Conservation (phyloP, 2,329 filamentous ascomycete genomes). For the Trichoderma atroviride region DNA sequence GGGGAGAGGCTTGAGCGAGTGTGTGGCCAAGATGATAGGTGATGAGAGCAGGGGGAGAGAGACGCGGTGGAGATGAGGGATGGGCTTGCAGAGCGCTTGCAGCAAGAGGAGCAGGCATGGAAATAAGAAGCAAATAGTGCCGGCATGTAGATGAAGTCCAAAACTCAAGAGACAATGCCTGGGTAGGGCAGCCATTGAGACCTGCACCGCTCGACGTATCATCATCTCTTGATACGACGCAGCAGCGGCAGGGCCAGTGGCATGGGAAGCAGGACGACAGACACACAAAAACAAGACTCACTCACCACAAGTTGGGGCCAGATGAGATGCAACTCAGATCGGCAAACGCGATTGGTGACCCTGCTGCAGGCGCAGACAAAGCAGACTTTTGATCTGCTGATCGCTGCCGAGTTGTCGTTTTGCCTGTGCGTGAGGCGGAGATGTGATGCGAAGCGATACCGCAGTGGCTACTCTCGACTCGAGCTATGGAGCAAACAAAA, state of each 20-base stretch:
- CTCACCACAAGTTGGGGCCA: neutral
- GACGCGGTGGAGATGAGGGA: constrained; percentile 2
- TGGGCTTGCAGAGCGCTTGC: constrained; percentile 15
- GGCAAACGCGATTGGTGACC: neutral
- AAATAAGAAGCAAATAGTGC: neutral
- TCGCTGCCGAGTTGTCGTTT: constrained; percentile 14
- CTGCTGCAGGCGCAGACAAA: neutral
- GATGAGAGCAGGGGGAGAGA: neutral
- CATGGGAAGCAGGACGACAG: neutral
- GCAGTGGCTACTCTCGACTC: neutral
- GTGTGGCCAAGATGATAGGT: constrained; percentile 1
- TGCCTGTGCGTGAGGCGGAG: neutral
- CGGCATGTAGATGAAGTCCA: neutral
- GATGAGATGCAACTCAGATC: neutral
- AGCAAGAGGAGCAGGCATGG: neutral
- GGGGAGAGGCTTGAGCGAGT: neutral
- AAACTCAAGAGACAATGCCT: neutral
- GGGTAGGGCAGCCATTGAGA: neutral
- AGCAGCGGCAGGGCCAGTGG: constrained; percentile 11
- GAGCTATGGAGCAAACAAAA: neutral
- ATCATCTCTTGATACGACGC: neutral
- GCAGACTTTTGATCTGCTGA: constrained; percentile 4
- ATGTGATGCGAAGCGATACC: neutral
- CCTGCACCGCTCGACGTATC: neutral
- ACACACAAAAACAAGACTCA: neutral